Evolutionary conservation across 805 yeast genomes (phyloP).

Genomic region (Saturnispora halmiae): DNA sequence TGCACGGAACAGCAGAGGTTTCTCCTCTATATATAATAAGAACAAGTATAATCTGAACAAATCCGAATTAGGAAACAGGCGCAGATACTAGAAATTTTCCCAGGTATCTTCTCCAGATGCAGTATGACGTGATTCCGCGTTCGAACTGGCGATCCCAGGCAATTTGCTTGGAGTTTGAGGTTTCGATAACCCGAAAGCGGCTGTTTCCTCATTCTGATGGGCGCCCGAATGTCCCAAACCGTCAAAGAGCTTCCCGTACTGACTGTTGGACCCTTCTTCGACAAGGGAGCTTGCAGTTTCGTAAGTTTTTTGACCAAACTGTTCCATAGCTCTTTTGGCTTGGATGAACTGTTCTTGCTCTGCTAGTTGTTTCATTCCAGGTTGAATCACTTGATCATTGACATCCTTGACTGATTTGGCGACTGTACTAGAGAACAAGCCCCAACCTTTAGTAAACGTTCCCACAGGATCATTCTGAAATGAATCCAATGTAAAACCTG

Average conservation of each 20-base stretch:
- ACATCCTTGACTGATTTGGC: constrained; percentile 79
- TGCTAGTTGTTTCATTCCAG: constrained; percentile 73
- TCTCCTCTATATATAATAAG: too few species aligned
- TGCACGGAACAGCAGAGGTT: too few species aligned
- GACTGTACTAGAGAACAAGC: constrained; percentile 78
- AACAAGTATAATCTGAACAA: too few species aligned
- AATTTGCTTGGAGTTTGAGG: constrained; percentile 54
- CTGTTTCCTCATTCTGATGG: constrained; percentile 34
- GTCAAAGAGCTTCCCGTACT: constrained; percentile 49
- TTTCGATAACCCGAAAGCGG: constrained; percentile 56
- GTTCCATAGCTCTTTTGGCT: constrained; percentile 89
- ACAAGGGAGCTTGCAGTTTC: constrained; percentile 73
- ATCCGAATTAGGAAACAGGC: constrained; percentile 8
- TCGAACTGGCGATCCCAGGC: constrained; percentile 35
- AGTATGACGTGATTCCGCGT: constrained; percentile 16
- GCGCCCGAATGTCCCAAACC: constrained; percentile 40
- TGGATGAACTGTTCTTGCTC: constrained; percentile 73
- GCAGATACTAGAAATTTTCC: constrained; percentile 48
- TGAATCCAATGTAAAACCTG: constrained; percentile 56
- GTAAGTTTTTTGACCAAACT: constrained; percentile 90
- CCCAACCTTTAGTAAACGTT: constrained; percentile 91
- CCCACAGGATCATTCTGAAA: constrained; percentile 81
- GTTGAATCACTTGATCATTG: constrained; percentile 80
- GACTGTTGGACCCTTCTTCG: constrained; percentile 32
- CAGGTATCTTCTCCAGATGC: constrained; percentile 50